These are phyloP conservation scores for Aspergillus chevalieri DNA, from an alignment of 2,329 filamentous ascomycete genomes.

Conservation along the genomic window DNA sequence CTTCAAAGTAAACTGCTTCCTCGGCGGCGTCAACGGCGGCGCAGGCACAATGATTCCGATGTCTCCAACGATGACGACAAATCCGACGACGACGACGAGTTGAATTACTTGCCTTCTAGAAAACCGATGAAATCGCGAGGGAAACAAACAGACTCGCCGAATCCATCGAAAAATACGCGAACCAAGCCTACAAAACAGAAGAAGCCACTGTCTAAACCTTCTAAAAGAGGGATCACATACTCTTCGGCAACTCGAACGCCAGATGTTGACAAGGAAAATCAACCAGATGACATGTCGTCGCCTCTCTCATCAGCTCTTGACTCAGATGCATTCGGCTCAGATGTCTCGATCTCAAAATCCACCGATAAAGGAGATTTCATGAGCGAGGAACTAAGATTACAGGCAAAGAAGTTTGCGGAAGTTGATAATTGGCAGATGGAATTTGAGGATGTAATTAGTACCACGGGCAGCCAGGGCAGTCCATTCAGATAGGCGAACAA, in stretches of 20 bases:
- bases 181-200: conserved; percentile 3
- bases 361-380: conserved; percentile 13
- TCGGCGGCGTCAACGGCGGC: conserved; percentile 23
- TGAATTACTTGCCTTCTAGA: conserved; percentile 22
- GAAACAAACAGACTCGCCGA: conserved; percentile 13
- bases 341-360: conserved; percentile 9
- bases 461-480: conserved; percentile 19
- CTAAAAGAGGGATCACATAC: conserved; percentile 11
- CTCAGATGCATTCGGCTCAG: conserved; percentile 24
- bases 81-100: conserved; percentile 32
- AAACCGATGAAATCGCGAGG: conserved; percentile 12
- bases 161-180: conserved; percentile 14
- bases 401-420: conserved; percentile 36
- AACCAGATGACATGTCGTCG: conserved; percentile 20
- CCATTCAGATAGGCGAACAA: conserved; percentile 9
- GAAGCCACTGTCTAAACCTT: conserved; percentile 9
- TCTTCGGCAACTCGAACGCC: neutral
- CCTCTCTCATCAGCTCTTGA: conserved; percentile 28
- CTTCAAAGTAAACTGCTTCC: conserved; percentile 33
- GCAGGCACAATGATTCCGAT: conserved; percentile 16
- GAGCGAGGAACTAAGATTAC: conserved; percentile 32
- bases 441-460: conserved; percentile 34
- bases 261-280: conserved; percentile 27
- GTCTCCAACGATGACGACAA: conserved; percentile 23
- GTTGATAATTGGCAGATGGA: conserved; percentile 40